A percentile compares a stretch with the other conserved stretches of the same genome.
These are phyloP conservation scores for Pythium vanterpoolii DNA, from an alignment of 352 stramenopile species.

Conservation along the genomic window DNA sequence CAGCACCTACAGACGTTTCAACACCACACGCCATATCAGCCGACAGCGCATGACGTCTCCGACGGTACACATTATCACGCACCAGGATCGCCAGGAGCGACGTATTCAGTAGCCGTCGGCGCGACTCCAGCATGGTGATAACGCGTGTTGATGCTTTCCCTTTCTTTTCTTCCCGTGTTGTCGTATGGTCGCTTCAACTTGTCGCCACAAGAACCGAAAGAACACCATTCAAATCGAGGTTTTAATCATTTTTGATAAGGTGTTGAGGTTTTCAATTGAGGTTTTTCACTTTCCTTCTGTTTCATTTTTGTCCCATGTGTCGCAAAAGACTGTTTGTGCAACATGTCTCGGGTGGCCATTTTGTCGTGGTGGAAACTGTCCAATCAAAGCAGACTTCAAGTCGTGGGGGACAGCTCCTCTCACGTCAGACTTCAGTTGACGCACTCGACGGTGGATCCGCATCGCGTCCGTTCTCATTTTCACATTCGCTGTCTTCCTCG, in stretches of 20 bases:
- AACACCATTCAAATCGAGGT: slow-evolving; percentile 8
- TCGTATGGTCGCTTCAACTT: slow-evolving; percentile 20
- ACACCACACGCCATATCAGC: neutral
- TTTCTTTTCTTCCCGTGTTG: neutral
- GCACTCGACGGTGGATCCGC: slow-evolving; percentile 7
- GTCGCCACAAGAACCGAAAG: slow-evolving; percentile 20
- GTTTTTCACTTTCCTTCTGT: neutral
- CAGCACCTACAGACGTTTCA: slow-evolving; percentile 34
- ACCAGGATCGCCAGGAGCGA: slow-evolving; percentile 68
- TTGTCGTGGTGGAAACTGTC: neutral
- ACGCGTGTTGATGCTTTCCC: neutral
- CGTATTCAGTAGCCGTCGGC: slow-evolving; percentile 68
- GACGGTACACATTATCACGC: slow-evolving; percentile 8
- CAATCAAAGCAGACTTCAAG: slow-evolving; percentile 4
- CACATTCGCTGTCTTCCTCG: slow-evolving; percentile 2
- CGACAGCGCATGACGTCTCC: neutral
- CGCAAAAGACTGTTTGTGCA: slow-evolving; percentile 19
- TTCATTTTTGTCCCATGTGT: slow-evolving; percentile 7
- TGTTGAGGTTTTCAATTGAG: slow-evolving; percentile 8
- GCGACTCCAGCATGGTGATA: slow-evolving; percentile 47
- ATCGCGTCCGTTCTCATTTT: too few relatives aligned
- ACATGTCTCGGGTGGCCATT: slow-evolving; percentile 8
- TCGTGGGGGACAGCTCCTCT: too few relatives aligned
- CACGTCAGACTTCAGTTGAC: slow-evolving; percentile 9
- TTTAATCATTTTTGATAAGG: neutral